Evolutionary conservation across 768 basidiomycete genomes (phyloP).

Genomic region (Tubosaeta brunneosetosa): DNA sequence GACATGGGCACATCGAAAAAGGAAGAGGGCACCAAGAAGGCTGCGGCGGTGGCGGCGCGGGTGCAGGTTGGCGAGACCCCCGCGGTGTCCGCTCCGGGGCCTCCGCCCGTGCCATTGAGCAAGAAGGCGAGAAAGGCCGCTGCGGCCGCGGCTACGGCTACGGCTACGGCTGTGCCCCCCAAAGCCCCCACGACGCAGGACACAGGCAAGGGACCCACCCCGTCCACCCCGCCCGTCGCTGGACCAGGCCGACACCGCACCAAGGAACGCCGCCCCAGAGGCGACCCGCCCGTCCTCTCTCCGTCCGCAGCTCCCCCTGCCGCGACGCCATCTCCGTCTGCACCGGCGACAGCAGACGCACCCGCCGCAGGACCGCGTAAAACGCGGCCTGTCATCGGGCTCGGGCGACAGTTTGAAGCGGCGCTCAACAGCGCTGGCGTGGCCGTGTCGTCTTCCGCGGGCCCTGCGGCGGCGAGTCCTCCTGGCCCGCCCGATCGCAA

Average conservation of each 20-base stretch:
- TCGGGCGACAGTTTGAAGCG: conserved; percentile 67
- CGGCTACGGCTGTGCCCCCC: conserved; percentile 9
- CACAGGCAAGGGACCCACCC: not conserved
- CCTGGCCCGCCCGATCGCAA: conserved; percentile 26
- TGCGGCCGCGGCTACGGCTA: conserved; percentile 13
- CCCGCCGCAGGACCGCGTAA: conserved; percentile 30
- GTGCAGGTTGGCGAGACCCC: conserved; percentile 31
- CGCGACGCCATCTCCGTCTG: no score
- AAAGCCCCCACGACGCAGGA: conserved; percentile 18
- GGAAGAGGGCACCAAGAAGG: conserved; percentile 38
- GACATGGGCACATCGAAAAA: conserved; percentile 38
- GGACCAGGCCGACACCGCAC: not conserved
- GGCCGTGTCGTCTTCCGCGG: conserved; percentile 12
- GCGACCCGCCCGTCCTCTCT: no score
- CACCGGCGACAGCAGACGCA: not conserved
- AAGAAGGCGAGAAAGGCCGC: conserved; percentile 35
- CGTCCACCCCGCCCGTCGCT: no score
- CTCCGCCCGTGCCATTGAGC: conserved; percentile 22
- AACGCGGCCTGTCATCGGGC: conserved; percentile 54
- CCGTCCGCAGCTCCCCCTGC: not conserved
- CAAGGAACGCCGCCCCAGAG: no score
- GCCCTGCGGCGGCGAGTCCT: not conserved
- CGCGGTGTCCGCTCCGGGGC: not conserved
- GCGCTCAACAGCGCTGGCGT: conserved; percentile 64
- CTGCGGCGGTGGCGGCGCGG: conserved; percentile 1